Base-by-base conservation (phyloP, 192 early-diverging fungal species). In the Linnemannia exigua region DNA sequence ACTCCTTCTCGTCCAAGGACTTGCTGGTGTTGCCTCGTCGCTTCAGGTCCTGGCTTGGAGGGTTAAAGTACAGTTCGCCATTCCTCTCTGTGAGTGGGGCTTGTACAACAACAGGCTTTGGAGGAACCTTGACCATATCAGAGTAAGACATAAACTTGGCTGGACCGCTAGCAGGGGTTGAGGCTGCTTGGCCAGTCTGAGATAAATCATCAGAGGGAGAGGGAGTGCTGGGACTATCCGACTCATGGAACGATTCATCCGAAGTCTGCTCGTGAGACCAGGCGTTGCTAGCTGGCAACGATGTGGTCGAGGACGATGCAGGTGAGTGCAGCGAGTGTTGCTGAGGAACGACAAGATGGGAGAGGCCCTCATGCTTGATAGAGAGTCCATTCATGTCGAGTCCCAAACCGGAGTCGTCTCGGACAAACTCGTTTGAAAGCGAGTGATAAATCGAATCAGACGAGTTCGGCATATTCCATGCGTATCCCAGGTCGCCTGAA, bases 21-120 rank as follows among this genome's bases (percentile, higher is more conserved):
- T 69, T 80, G 63, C 76, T 86, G 12, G 84, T 86, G 73, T 86
- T 86, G 14, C 84, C 84, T 46, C 84, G 58, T 51, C 79, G 73
- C 51, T 69, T 86, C 58, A 86, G 20, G 31, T 86, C 84, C 46
- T 67, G 75, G 35, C 69, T 78, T 22, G 68, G 51, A 31, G 70
- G 74, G 3, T 66, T 66, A n/a, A 44, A 37, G 38, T 71, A 72
- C n/a, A 16, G 12, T 4, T 47, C 31, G 15, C 31, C 36, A 14
- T 37, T 72, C 51, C 19, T 25, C 33, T 72, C 77, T 15, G 41
- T 25, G 25, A 11, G 76, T 61, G 22, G 41, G 61, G 22, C 22
- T 51, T 3, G 70, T 16, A 33, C 35, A 46, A n/a, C 28, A 6
- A 54, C n/a, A 36, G 72, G 58, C 36, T 81, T 82, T 2, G 75